Conservation (phyloP, 371 early-diverging fungal genomes). For the Actinomucor elegans region DNA sequence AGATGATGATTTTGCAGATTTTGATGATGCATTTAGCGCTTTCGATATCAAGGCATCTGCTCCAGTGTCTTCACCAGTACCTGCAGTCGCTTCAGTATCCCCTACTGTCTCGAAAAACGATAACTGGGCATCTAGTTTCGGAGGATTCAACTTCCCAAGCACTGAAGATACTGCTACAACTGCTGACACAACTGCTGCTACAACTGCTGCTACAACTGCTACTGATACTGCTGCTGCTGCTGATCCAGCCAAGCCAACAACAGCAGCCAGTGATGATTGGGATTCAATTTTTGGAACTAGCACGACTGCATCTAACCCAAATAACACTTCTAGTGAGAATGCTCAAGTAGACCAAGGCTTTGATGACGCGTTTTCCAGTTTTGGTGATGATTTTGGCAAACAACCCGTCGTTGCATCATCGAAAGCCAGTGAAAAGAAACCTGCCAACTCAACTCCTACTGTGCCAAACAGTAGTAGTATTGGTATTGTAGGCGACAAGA, state of each 20-base stretch:
- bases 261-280: conserved; percentile 32
- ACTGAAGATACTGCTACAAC: neutral
- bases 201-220: neutral
- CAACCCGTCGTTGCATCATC: neutral
- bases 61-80: neutral
- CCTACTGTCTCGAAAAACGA: conserved; percentile 23
- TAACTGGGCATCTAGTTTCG: conserved; percentile 41
- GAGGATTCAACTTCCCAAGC: conserved; percentile 29
- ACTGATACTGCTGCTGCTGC: neutral
- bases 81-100: neutral
- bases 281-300: conserved; percentile 46
- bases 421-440: neutral
- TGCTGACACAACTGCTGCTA: neutral
- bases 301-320: neutral
- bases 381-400: conserved; percentile 21
- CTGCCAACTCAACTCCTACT: neutral
- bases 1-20: conserved; percentile 31
- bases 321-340: too few species aligned
- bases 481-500: conserved; percentile 23
- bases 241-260: neutral
- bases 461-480: conserved; percentile 11
- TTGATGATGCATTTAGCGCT: conserved; percentile 46
- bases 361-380: conserved; percentile 36
- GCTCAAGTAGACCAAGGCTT: too few species aligned
- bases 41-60: conserved; percentile 16